Base-by-base conservation (phyloP, 164 flowering plant species). In the Stephania yunnanensis region DNA sequence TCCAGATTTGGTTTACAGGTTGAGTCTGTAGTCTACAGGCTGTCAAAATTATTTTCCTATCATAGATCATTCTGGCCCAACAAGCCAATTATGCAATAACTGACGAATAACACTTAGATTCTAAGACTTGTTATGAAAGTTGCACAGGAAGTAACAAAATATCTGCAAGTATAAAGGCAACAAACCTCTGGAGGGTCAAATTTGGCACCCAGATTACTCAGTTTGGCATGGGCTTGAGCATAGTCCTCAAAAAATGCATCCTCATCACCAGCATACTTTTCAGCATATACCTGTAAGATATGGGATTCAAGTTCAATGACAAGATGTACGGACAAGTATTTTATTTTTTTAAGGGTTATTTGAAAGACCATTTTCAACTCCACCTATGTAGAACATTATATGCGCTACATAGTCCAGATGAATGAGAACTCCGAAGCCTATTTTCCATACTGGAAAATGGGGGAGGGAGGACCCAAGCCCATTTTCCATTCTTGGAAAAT, bases 181-280 rank as follows among this genome's bases (percentile, higher is more conserved):
- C 87, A 79, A 72, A 94, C 99, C 98, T 96, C 92, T 46, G 95
- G 93, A 77, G 99, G 99, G 70, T 92, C 97, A 86, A 94, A 94
- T 77, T 94, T 92, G 29, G 98, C 97, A 75, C 99, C 99, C 85
- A 86, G 89, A 78, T 91, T 91, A 85, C 99, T 96, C 69, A 96
- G 97, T 80, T 89, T 90, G 71, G 98, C 97, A 89, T 96, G 99
- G 67, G 99, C 94, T 88, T 96, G 97, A 81, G 98, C 99, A 82
- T 96, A 96, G 82, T 96, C 99, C 81, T 89, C 87, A 84, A 91
- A 94, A 82, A 96, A 96, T 74, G 91, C 89, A 55, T 91, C 97
- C 78, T 89, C 89, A 82, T 92, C 94, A 77, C 64, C 90, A 53
- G 97, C 92, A 81, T 96, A 96, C 81, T 92, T 96, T 87, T 96